A percentile compares a stretch with the other conserved stretches of the same genome.
These are phyloP conservation scores for Aspergillus nomiae DNA, from an alignment of 2,329 filamentous ascomycete genomes.

Conservation along the genomic window DNA sequence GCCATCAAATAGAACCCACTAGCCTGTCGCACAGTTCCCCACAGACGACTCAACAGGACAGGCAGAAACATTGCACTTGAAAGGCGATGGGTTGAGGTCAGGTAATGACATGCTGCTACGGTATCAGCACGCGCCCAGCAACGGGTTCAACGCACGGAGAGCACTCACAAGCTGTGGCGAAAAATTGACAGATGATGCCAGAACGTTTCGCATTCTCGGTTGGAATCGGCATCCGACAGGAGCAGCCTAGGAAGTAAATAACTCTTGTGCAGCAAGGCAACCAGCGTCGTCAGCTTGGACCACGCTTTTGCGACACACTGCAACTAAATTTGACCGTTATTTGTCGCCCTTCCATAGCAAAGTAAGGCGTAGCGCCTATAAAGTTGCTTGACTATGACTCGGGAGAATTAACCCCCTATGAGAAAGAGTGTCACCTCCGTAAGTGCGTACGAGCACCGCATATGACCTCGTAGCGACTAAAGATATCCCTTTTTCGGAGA, in stretches of 20 bases:
- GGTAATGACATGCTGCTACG: slow-evolving; percentile 12
- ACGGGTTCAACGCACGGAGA: slow-evolving; percentile 16
- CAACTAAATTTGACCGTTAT: slow-evolving; percentile 2
- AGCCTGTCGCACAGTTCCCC: slow-evolving; percentile 7
- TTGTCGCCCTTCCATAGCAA: slow-evolving; percentile 1
- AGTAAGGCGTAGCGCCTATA: not conserved
- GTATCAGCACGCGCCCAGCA: slow-evolving; percentile 25
- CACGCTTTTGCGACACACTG: not conserved
- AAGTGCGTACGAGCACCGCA: slow-evolving; percentile 5
- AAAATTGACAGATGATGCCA: slow-evolving; percentile 13
- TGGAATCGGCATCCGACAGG: slow-evolving; percentile 16
- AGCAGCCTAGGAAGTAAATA: not conserved
- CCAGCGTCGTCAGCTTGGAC: slow-evolving; percentile 12
- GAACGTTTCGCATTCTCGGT: slow-evolving; percentile 15
- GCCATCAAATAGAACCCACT: slow-evolving; percentile 8
- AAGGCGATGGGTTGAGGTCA: slow-evolving; percentile 14
- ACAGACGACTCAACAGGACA: slow-evolving; percentile 6
- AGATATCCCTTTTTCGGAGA: slow-evolving; percentile 7
- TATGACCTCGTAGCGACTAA: not conserved
- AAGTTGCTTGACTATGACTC: not conserved
- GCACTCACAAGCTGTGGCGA: slow-evolving; percentile 17
- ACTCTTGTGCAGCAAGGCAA: not conserved
- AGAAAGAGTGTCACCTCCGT: not conserved
- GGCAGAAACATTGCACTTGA: slow-evolving; percentile 11
- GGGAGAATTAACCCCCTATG: not conserved